phyloP scores from a whole-genome alignment of 176 grass and related monocot genomes.

The Aegilops sharonensis region DNA sequence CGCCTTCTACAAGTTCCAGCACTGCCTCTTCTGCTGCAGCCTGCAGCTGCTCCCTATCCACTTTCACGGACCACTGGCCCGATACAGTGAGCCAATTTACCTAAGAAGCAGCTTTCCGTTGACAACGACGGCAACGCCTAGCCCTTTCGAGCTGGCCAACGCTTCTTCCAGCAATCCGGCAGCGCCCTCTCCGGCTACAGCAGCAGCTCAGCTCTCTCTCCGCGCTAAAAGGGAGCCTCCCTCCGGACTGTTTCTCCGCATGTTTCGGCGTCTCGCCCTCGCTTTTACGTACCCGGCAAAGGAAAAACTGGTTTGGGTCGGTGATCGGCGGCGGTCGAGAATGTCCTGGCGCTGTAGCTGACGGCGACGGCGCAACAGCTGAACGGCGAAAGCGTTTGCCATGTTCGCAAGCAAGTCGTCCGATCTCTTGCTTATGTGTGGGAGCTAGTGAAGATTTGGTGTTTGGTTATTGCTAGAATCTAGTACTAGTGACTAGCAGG shows the following conservation, averaged over 20 bases:
- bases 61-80: too few relatives aligned
- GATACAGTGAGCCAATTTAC: too few relatives aligned
- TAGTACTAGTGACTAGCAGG: background rate
- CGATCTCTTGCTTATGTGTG: background rate
- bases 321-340: background rate
- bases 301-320: background rate
- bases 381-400: background rate
- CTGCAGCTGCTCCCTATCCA: background rate
- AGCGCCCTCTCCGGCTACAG: too few relatives aligned
- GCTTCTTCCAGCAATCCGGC: too few relatives aligned
- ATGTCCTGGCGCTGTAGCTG: slow-evolving; percentile 1
- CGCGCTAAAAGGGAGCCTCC: background rate
- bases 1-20: background rate
- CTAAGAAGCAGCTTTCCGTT: too few relatives aligned
- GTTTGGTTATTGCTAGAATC: slow-evolving; percentile 8
- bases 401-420: slow-evolving; percentile 32
- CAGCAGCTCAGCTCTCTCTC: too few relatives aligned
- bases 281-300: background rate
- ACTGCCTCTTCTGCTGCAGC: background rate
- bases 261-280: background rate
- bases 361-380: slow-evolving; percentile 34
- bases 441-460: slow-evolving; percentile 28
- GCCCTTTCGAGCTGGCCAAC: too few relatives aligned
- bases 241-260: background rate
- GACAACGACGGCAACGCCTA: too few relatives aligned